Evolutionary conservation across 2,329 filamentous ascomycete genomes (phyloP), one percentile per base, ranked within the genome.

Genomic region (Talaromyces sp.): DNA sequence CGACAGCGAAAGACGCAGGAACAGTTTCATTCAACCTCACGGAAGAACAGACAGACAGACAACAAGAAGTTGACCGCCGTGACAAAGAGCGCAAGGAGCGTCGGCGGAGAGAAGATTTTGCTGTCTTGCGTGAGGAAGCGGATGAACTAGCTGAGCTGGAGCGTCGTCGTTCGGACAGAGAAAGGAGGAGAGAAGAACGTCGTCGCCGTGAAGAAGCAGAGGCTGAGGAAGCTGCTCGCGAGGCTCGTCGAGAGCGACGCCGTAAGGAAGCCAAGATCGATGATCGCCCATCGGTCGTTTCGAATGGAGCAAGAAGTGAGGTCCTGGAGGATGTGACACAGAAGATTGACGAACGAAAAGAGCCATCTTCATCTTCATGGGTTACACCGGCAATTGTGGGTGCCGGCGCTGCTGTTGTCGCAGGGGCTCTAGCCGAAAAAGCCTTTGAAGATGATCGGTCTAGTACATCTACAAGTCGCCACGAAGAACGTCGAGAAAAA

Each of bases 1-100:
- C 72, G 29, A 75, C 77, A 3, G 63, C 67, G 3, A 78, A 74
- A 69, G 78, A 80, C 22, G 72, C 65, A 15, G 61, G 76, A 64
- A 79, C 79, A 8, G 86, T 88, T 7, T 82, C 84, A 63, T 88
- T 88, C 68, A 81, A 84, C 43, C 71, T 88, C 59, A 87, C 85
- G 0, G 78, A 86, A 56, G 84, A 86, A 71, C 84, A 87, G 73
- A 78, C 76, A 40, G 78, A 82, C 34, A 83, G 82, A 62, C 84
- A 85, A 63, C 74, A 75, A 60, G 73, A 73, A 36, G 71, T 72
- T 17, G 72, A 72, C 38, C 70, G 51, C 36, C 60, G 54, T 36
- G 60, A 65, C 45, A 65, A 47, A 61, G 51, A 67, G 45, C 63
- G 63, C 19, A 40, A 22, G 53, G 47, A 38, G 58, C 66, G 64